Evolutionary conservation across 2,329 filamentous ascomycete species (phyloP), one percentile per base, ranked within the genome.

Genomic region (Clarireedia monteithiana): DNA sequence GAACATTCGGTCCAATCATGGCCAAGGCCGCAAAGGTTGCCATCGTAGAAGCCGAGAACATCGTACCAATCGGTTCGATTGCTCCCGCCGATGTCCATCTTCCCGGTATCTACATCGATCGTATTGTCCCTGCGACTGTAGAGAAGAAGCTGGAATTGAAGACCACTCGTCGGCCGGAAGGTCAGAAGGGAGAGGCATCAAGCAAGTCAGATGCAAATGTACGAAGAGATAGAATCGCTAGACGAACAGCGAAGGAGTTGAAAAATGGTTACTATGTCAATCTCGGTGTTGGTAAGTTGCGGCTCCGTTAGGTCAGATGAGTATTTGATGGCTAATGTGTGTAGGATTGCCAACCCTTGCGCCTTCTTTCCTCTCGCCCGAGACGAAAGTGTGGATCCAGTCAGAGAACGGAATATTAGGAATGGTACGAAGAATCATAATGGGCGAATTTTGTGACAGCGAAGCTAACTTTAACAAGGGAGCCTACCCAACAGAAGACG

Each of bases 381-480:
- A 80, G 50, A 78, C 83, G 15, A 82, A 86, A 58, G 89, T 95
- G 30, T 90, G 89, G 82, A 80, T 95, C 45, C 89, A 95, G 69
- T 89, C 85, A 0, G 89, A 95, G 73, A 95, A 95, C 70, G 89
- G 89, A 10, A 86, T 95, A 56, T 71, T 95, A 1, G 89, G 89
- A 45, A 90, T 95, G 76, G 61, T 62, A 38, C 30, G 30, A 34
- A 34, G 30, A 4, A 34, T 34, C 9, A 34, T 14, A 20, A 20
- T 20, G 4, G 30, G 10, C 30, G 12, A 12, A 12, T 14, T 12
- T 34, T 34, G 30, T 34, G 30, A 34, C 10, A 34, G 30, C 10
- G 30, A 38, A n/a, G 20, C 36, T 50, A 24, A 50, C 17, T 26
- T 10, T 26, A 20, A n/a, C 7, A 7, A 50, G 48, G 89, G 89